These are phyloP conservation scores for Dactylellina haptotyla DNA, from an alignment of 2,329 filamentous ascomycete species.

Conservation along the genomic window DNA sequence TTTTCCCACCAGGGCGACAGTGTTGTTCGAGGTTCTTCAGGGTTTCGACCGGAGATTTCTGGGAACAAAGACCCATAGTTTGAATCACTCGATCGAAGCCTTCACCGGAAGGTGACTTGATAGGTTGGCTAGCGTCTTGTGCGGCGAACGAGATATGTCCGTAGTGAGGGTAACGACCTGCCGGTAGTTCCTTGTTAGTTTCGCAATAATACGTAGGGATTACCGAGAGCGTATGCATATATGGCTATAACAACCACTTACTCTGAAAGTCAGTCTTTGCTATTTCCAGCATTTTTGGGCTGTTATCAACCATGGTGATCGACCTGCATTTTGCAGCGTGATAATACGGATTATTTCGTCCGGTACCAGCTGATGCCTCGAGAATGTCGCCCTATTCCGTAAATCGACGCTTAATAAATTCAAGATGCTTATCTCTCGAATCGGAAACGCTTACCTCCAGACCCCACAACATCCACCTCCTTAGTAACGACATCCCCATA, in stretches of 20 bases:
- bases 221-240: slow-evolving; percentile 7
- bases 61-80: slow-evolving; percentile 58
- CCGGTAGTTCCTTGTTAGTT: slow-evolving; percentile 18
- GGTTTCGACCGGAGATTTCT: slow-evolving; percentile 56
- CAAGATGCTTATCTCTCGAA: background rate
- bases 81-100: slow-evolving; percentile 57
- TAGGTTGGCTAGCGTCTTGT: slow-evolving; percentile 34
- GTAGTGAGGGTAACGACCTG: slow-evolving; percentile 42
- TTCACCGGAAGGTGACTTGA: slow-evolving; percentile 49
- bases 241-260: slow-evolving; percentile 17
- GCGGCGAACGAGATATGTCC: slow-evolving; percentile 40
- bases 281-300: slow-evolving; percentile 56
- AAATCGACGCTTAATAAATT: slow-evolving; percentile 7
- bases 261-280: slow-evolving; percentile 56
- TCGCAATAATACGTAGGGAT: slow-evolving; percentile 1
- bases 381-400: slow-evolving; percentile 56
- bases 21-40: slow-evolving; percentile 55
- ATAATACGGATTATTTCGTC: slow-evolving; percentile 57
- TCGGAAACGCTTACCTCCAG: slow-evolving; percentile 51
- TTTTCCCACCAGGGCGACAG: slow-evolving; percentile 56
- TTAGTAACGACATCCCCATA: slow-evolving; percentile 58
- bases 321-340: slow-evolving; percentile 54
- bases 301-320: slow-evolving; percentile 58
- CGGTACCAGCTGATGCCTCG: slow-evolving; percentile 57
- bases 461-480: slow-evolving; percentile 56